These are phyloP conservation scores for Trichocomaceae sp. DNA, from an alignment of 2,329 filamentous ascomycete genomes.

Conservation along the genomic window DNA sequence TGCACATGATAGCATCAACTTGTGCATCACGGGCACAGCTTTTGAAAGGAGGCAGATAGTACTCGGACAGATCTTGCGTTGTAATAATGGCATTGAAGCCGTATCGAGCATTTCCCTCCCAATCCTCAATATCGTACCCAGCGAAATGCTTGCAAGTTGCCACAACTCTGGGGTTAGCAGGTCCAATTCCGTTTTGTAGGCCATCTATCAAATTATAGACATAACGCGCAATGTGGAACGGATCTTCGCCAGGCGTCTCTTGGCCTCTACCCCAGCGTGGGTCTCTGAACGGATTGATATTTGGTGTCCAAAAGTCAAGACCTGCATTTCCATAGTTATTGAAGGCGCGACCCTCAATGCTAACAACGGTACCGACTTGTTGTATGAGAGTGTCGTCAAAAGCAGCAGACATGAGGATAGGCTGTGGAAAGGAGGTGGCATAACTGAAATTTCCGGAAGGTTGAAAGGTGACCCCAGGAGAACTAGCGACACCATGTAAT, in stretches of 20 bases:
- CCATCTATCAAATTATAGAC: slow-evolving; percentile 45
- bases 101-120: slow-evolving; percentile 35
- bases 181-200: slow-evolving; percentile 39
- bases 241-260: slow-evolving; percentile 54
- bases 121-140: slow-evolving; percentile 48
- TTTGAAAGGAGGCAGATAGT: slow-evolving; percentile 59
- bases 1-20: slow-evolving; percentile 54
- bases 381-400: slow-evolving; percentile 57
- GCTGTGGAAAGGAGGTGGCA: slow-evolving; percentile 58
- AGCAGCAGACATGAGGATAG: slow-evolving; percentile 54
- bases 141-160: slow-evolving; percentile 55
- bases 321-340: slow-evolving; percentile 49
- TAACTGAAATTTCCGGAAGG: slow-evolving; percentile 47
- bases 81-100: slow-evolving; percentile 49
- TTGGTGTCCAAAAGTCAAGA: slow-evolving; percentile 52
- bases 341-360: slow-evolving; percentile 56
- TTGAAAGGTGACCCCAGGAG: slow-evolving; percentile 48
- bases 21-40: slow-evolving; percentile 54
- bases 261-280: slow-evolving; percentile 54
- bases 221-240: slow-evolving; percentile 43
- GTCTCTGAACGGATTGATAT: slow-evolving; percentile 58
- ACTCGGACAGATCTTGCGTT: slow-evolving; percentile 57
- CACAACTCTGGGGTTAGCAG: slow-evolving; percentile 35
- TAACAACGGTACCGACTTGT: slow-evolving; percentile 44
- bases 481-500: slow-evolving; percentile 52